Conservation (phyloP, 1,139 yeast genomes). For the Yamadazyma membranifaciens region DNA sequence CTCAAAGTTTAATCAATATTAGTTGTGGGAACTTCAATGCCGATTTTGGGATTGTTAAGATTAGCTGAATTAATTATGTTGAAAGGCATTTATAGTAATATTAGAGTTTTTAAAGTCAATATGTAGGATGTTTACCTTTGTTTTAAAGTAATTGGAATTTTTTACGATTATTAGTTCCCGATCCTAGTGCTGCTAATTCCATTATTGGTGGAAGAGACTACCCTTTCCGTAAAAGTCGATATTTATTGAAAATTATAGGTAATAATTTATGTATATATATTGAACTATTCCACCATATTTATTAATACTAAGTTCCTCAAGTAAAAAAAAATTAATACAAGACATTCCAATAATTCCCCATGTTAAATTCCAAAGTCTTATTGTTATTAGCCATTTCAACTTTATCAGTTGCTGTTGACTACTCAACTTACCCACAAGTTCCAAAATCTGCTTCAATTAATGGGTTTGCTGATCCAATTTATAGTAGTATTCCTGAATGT, state of each 20-base stretch:
- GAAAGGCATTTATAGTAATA: too few species aligned
- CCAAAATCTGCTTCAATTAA: constrained; percentile 50
- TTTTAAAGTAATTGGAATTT: background rate
- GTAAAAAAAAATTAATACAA: background rate
- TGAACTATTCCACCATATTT: background rate
- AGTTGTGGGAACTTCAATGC: background rate
- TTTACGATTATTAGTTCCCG: too few species aligned
- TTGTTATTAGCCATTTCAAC: constrained; percentile 13
- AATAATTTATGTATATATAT: background rate
- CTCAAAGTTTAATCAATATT: too few species aligned
- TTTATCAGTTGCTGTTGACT: constrained; percentile 13
- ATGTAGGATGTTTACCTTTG: background rate
- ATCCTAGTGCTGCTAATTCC: too few species aligned
- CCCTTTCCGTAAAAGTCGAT: too few species aligned
- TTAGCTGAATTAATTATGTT: background rate
- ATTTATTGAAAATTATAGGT: too few species aligned
- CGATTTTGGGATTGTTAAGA: background rate
- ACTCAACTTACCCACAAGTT: constrained; percentile 43
- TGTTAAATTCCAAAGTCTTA: constrained; percentile 14
- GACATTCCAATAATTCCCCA: constrained; percentile 9
- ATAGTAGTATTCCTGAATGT: constrained; percentile 39
- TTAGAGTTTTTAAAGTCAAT: background rate
- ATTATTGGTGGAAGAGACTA: too few species aligned
- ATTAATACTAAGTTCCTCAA: background rate
- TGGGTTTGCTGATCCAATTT: constrained; percentile 53